Base-by-base conservation (phyloP, 495 filamentous ascomycete genomes). In the Aspergillus bridgeri region DNA sequence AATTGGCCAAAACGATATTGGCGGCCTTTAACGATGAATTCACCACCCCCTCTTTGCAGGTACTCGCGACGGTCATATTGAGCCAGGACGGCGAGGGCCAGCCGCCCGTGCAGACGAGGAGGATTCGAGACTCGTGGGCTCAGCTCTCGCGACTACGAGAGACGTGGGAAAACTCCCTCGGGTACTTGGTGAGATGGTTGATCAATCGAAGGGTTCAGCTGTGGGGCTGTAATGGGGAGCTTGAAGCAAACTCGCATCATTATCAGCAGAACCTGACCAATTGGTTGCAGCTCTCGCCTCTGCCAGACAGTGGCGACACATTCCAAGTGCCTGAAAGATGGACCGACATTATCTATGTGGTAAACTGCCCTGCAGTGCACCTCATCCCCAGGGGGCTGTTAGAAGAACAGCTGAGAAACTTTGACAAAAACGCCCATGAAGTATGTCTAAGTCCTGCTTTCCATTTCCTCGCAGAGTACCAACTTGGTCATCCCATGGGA, bases 191-290 rank as follows among this genome's bases (percentile, higher is more conserved):
- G 43, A 57, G 59, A 25, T 69, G 66, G 66, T 58, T 69, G 27
- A 64, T 69, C 55, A 66, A 69, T 20, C 64, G 66, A 29, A 58
- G 66, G 51, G 61, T 69, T 19, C 66, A 69, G 47, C 42, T 69
- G 38, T 69, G 66, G 66, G 64, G 62, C 48, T 66, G 61, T 27
- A 69, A 69, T 51, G 66, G 66, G 33, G 66, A 69, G 38, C 42
- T 69, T 4, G 66, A 66, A 29, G 64, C 63, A 0, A 60, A 58
- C 21, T 66, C 63, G 13, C 66, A 65, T 25, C 61, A 69, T 21
- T 69, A 69, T 18, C 66, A 69, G 42, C 59, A 61, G 43, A 59
- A 69, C 51, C 49, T 69, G 21, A 61, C 59, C 18, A 54, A 64
- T 52, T 69, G 66, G 66, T 23, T 69, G n/a, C 64, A 63, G 23